Conservation (phyloP, 257 asterid genomes). For the Solanum chmielewskii region DNA sequence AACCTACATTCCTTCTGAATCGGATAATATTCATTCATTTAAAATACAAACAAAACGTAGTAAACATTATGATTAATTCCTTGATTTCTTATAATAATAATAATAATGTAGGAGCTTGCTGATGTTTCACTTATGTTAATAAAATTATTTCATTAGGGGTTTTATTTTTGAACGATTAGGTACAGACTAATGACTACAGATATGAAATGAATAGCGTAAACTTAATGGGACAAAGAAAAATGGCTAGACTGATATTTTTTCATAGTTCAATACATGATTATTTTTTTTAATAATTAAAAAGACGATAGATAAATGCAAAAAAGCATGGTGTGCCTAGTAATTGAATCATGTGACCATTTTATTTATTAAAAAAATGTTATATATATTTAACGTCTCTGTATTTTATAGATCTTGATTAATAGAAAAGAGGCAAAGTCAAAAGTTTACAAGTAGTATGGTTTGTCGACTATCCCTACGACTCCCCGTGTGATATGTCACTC, state of each 20-base stretch:
- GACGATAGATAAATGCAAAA: not conserved
- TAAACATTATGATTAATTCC: not conserved
- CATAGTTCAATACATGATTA: too few species aligned
- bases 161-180: not conserved
- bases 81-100: not conserved
- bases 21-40: not conserved
- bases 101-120: not conserved
- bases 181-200: not conserved
- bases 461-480: not conserved
- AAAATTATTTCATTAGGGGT: not conserved
- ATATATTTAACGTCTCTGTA: not conserved
- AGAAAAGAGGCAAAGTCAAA: not conserved
- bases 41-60: not conserved
- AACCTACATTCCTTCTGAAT: not conserved
- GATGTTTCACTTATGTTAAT: not conserved
- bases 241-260: not conserved
- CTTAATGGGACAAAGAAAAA: not conserved
- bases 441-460: not conserved
- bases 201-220: not conserved
- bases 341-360: not conserved
- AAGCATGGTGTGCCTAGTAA: not conserved
- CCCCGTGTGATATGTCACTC: not conserved
- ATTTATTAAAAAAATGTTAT: not conserved
- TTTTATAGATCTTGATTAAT: not conserved
- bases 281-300: not conserved